phyloP scores from a whole-genome alignment of 345 rosid genomes.

The Boechera stricta region DNA sequence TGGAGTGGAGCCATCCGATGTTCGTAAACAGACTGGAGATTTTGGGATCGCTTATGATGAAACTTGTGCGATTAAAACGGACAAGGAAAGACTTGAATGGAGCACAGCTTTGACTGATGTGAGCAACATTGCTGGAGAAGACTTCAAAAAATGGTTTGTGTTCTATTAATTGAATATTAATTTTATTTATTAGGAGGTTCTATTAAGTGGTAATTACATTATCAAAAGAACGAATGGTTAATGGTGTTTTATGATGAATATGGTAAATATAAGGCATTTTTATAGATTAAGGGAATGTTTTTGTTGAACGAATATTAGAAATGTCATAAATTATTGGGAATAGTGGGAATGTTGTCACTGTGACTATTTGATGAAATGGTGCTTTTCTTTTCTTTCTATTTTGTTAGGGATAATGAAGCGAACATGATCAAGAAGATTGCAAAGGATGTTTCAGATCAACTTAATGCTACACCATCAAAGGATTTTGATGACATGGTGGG shows the following conservation, averaged over 20 bases:
- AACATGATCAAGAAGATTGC: slow-evolving; percentile 27
- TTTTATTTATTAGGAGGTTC: not conserved
- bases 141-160: slow-evolving; percentile 21
- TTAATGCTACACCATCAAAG: not conserved
- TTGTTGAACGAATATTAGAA: not conserved
- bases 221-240: too few species aligned
- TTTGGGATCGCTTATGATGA: not conserved
- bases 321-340: not conserved
- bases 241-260: too few species aligned
- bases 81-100: not conserved
- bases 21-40: not conserved
- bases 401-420: slow-evolving; percentile 21
- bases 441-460: slow-evolving; percentile 16
- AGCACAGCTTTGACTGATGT: slow-evolving; percentile 21
- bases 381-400: not conserved
- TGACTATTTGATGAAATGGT: not conserved
- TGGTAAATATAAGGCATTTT: too few species aligned
- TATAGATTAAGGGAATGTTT: not conserved
- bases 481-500: slow-evolving; percentile 34
- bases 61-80: not conserved
- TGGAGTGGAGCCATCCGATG: slow-evolving; percentile 23
- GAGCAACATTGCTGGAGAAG: slow-evolving; percentile 24
- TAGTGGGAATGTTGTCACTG: not conserved
- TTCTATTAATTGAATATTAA: not conserved
- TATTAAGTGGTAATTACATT: not conserved